A percentile compares a stretch with the other conserved stretches of the same genome.
Evolutionary conservation across 352 stramenopile genomes (phyloP).

Genomic region (Stramenopiles sp.): DNA sequence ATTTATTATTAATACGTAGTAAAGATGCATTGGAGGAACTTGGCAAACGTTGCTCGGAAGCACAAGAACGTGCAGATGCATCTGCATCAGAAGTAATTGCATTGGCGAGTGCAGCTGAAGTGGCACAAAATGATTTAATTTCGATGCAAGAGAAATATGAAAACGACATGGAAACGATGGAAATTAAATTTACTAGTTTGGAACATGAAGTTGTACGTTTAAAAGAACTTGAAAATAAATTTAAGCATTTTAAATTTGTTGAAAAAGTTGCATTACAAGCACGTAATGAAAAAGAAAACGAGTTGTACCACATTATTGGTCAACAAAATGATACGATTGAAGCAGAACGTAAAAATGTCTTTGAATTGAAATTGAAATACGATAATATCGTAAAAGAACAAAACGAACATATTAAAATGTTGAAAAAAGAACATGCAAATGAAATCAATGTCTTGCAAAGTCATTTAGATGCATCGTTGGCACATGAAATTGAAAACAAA

Average conservation of each 20-base stretch:
- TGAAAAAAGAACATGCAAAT: neutral
- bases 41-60: neutral
- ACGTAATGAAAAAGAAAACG: neutral
- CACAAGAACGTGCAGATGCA: neutral
- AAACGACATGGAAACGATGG: neutral
- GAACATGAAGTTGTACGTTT: constrained; percentile 2
- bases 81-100: neutral
- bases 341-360: neutral
- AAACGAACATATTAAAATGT: neutral
- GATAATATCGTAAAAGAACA: neutral
- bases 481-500: too few species aligned
- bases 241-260: neutral
- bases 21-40: constrained; percentile 9
- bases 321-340: neutral
- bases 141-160: neutral
- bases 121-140: neutral
- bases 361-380: neutral
- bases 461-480: too few species aligned
- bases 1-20: neutral
- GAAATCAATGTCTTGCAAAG: too few species aligned
- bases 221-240: neutral
- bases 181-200: neutral
- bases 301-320: neutral
- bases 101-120: neutral
- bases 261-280: neutral